Base-by-base conservation (phyloP, 2,329 filamentous ascomycete species). In the Stemphylium lycopersici region DNA sequence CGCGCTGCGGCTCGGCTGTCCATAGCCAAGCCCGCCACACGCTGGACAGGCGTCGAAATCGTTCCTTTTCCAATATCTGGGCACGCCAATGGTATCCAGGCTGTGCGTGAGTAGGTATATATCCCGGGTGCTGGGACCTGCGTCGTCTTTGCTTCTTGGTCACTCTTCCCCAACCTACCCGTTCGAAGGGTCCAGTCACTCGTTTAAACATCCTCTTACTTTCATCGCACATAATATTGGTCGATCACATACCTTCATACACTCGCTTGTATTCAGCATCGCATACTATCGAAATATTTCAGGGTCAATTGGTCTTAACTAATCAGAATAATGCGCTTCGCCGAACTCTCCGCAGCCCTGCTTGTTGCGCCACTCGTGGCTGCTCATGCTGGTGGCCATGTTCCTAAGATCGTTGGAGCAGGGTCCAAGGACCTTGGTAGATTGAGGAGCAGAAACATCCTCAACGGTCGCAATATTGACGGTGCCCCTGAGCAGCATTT, bases 391-490 rank as follows among this genome's bases (percentile, higher is more conserved):
- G 64, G 62, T 29, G 53, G 66, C 36, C 67, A 63, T 15, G 62
- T 62, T 6, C 73, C 72, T 6, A 75, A 70, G 55, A 64, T 75
- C 45, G 67, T 72, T 43, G 73, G 72, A 22, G 47, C 72, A 12
- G 51, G 43, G 41, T 65, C 55, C 13, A 66, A 55, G 15, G 62
- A 71, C 45, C 34, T 58, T 31, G 57, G 48, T 18, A 44, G 42
- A 22, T 46, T 73, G 43, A 75, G 66, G 38, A 63, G 56, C 52
- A 57, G 66, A 64, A 62, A 66, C 59, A 32, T 68, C 58, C 36
- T 62, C 53, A 44, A 48, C 33, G 55, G 61, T 53, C 48, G 66
- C 20, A 56, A 53, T 18, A 59, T 55, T 24, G 58, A 60, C 59
- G 61, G 56, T 58, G 53, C 54, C 22, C 53, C 42, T 42, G 47